Conservation (phyloP, 345 rosid species). For the Salix caprea region DNA sequence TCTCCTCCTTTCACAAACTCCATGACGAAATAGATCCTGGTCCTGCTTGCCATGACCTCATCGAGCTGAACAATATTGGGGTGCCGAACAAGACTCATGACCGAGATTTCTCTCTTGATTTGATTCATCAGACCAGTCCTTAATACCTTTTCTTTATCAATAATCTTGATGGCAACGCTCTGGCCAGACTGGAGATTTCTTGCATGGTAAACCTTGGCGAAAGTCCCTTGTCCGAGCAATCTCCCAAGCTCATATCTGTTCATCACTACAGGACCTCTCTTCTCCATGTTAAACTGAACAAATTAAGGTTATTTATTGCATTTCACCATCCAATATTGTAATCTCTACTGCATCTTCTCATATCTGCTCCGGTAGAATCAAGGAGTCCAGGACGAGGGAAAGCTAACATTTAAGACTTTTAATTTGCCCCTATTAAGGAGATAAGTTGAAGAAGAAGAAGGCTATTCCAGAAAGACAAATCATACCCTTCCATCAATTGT, state of each 20-base stretch:
- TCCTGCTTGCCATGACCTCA: conserved; percentile 88
- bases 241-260: conserved; percentile 64
- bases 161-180: conserved; percentile 67
- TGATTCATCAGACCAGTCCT: conserved; percentile 65
- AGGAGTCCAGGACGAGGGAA: too few relatives aligned
- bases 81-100: conserved; percentile 74
- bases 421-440: not conserved
- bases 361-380: too few relatives aligned
- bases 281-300: conserved; percentile 42
- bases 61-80: conserved; percentile 69
- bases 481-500: too few relatives aligned
- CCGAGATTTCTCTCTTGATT: conserved; percentile 80
- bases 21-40: conserved; percentile 75
- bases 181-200: conserved; percentile 53
- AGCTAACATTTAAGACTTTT: too few relatives aligned
- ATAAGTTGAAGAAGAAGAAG: not conserved
- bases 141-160: conserved; percentile 65
- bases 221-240: conserved; percentile 79
- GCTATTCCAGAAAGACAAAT: too few relatives aligned
- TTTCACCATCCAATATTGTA: too few relatives aligned
- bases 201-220: conserved; percentile 78
- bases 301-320: not conserved
- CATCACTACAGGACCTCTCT: conserved; percentile 53
- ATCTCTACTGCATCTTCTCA: too few relatives aligned
- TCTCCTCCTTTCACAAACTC: conserved; percentile 76